These are phyloP conservation scores for Starmerella vitae DNA, from an alignment of 805 yeast genomes.

Conservation along the genomic window DNA sequence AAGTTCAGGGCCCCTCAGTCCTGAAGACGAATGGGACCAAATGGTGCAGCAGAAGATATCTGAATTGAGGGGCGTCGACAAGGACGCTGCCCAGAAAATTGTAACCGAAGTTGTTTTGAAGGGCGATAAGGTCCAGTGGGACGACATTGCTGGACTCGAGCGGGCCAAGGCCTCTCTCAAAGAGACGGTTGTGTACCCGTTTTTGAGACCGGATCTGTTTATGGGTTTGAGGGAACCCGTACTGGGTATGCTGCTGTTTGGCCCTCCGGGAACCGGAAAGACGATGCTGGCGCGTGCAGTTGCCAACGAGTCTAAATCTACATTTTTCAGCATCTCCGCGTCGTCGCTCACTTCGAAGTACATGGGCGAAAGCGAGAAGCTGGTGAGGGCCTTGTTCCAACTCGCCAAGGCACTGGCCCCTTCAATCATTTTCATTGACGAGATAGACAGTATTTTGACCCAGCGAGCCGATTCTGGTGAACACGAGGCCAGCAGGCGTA, in stretches of 20 bases:
- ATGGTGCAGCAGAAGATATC: slow-evolving; percentile 26
- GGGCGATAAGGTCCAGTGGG: slow-evolving; percentile 90
- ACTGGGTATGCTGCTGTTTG: slow-evolving; percentile 88
- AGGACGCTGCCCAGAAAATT: slow-evolving; percentile 64
- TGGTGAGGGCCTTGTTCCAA: slow-evolving; percentile 76
- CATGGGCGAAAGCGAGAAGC: slow-evolving; percentile 85
- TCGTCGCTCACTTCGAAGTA: slow-evolving; percentile 72
- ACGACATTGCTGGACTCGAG: slow-evolving; percentile 84
- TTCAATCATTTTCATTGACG: slow-evolving; percentile 88
- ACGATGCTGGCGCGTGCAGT: slow-evolving; percentile 96
- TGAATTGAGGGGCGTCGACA: slow-evolving; percentile 55
- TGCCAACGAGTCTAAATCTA: slow-evolving; percentile 86
- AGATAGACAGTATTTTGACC: slow-evolving; percentile 80
- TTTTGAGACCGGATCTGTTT: slow-evolving; percentile 83
- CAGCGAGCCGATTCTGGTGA: slow-evolving; percentile 65
- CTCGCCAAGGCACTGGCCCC: slow-evolving; percentile 81
- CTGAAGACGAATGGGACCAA: slow-evolving; percentile 26
- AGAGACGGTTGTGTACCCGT: slow-evolving; percentile 93
- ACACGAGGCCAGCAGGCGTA: slow-evolving; percentile 77
- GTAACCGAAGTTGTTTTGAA: slow-evolving; percentile 75
- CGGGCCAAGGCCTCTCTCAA: slow-evolving; percentile 78
- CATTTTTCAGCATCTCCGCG: slow-evolving; percentile 83
- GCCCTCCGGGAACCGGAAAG: slow-evolving; percentile 99
- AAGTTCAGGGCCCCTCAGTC: slow-evolving; percentile 5
- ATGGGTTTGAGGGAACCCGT: slow-evolving; percentile 88